These are phyloP conservation scores for Exophiala bonariae DNA, from an alignment of 2,329 filamentous ascomycete genomes.

Conservation along the genomic window DNA sequence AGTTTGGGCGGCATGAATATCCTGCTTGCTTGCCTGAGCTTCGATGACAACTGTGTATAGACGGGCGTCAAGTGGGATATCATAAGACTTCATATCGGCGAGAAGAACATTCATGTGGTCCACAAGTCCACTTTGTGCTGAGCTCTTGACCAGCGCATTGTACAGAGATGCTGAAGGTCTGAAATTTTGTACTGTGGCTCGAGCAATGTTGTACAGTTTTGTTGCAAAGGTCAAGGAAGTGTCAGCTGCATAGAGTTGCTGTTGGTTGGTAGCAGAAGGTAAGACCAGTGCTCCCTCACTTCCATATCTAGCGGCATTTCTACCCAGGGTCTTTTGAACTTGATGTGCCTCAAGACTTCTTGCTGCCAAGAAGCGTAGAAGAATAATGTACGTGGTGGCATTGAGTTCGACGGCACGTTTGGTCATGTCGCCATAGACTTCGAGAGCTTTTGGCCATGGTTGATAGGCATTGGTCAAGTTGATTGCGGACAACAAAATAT, in stretches of 20 bases:
- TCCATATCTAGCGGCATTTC: slow-evolving; percentile 80
- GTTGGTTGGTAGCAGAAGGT: slow-evolving; percentile 81
- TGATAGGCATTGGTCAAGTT: slow-evolving; percentile 80
- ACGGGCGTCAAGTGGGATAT: slow-evolving; percentile 71
- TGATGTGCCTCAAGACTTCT: slow-evolving; percentile 76
- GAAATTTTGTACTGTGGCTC: slow-evolving; percentile 58
- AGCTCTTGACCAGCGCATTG: slow-evolving; percentile 80
- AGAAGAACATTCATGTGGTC: slow-evolving; percentile 89
- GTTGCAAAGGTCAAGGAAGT: slow-evolving; percentile 82
- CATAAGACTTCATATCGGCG: slow-evolving; percentile 82
- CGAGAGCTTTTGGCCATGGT: slow-evolving; percentile 84
- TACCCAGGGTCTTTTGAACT: slow-evolving; percentile 72
- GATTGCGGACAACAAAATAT: slow-evolving; percentile 80
- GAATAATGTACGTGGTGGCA: slow-evolving; percentile 80
- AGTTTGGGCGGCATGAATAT: slow-evolving; percentile 84
- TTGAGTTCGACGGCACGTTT: slow-evolving; percentile 79
- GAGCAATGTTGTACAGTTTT: slow-evolving; percentile 79
- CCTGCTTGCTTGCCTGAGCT: slow-evolving; percentile 80
- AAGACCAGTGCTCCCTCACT: slow-evolving; percentile 89
- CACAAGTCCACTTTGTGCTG: slow-evolving; percentile 76
- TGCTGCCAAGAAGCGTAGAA: slow-evolving; percentile 78
- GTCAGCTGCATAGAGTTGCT: slow-evolving; percentile 82
- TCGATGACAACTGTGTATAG: slow-evolving; percentile 93
- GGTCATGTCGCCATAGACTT: slow-evolving; percentile 97
- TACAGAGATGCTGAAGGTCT: slow-evolving; percentile 81